Evolutionary conservation across 306 rosid species (phyloP), one percentile per base, ranked within the genome.

Genomic region (Argentina anserina): DNA sequence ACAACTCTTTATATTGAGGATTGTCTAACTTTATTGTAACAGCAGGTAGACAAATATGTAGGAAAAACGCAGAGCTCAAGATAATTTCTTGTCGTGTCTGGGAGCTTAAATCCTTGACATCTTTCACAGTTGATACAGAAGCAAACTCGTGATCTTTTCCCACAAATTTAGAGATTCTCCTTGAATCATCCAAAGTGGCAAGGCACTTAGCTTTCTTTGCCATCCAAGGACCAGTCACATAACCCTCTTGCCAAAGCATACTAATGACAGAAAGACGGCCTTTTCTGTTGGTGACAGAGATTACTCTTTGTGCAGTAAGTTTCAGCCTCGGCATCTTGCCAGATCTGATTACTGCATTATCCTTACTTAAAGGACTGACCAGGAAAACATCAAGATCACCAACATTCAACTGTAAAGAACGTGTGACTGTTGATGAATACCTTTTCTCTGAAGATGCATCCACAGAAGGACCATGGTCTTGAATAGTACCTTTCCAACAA

Each of bases 211-310:
- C 98, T 80, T 87, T 91, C 81, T 85, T 84, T 58, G 90, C 92
- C 67, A 94, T 84, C 98, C 96, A 94, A 69, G 95, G 88, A 75
- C 98, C 98, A 80, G 97, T 91, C 68, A 89, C 89, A 75, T 64
- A 72, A 76, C 96, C 96, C 78, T 83, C 89, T 83, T 89, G 98
- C 91, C 96, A 86, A 81, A 80, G 78, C 82, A 88, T 78, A 69
- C 84, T 83, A 70, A 94, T 72, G 70, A 83, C 79, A 60, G 97
- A 89, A 71, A 47, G 76, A 84, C 59, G 63, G 42, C 84, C 83
- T n/a, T 76, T 76, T 74, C 71, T 83, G 73, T 74, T 78, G 52
- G 78, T 58, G 71, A 86, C 80, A 33, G 97, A 89, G 76, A 94
- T 70, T 76, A 94, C 59, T 64, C 81, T 74, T 68, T 87, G 81